These are phyloP conservation scores for Emericellopsis cladophorae DNA, from an alignment of 2,329 filamentous ascomycete genomes.

Conservation along the genomic window DNA sequence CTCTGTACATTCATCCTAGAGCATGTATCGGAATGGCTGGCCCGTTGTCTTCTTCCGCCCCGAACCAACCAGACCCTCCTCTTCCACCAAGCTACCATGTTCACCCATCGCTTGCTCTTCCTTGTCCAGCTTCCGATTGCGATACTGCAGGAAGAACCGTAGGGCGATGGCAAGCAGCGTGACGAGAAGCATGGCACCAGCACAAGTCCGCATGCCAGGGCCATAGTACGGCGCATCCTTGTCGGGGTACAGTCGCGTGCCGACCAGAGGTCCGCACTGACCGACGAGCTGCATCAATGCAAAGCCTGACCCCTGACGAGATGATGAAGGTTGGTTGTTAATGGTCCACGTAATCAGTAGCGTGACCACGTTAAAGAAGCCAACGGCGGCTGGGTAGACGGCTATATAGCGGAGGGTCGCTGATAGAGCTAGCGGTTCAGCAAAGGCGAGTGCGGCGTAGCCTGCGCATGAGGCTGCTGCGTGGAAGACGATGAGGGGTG, in stretches of 20 bases:
- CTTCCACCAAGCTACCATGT: conserved; percentile 17
- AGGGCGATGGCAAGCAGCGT: conserved; percentile 40
- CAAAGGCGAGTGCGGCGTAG: conserved; percentile 47
- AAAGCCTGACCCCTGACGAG: conserved; percentile 62
- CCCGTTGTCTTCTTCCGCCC: conserved; percentile 8
- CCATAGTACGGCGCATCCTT: conserved; percentile 48
- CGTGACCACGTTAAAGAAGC: conserved; percentile 76
- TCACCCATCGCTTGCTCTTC: conserved; percentile 13
- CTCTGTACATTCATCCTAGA: neutral
- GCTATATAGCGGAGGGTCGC: conserved; percentile 53
- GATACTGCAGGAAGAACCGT: conserved; percentile 35
- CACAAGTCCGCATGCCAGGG: conserved; percentile 49
- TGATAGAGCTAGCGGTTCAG: conserved; percentile 29
- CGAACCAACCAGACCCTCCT: conserved; percentile 24
- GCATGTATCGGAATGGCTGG: conserved; percentile 31
- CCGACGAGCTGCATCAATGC: conserved; percentile 72
- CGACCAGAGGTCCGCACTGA: conserved; percentile 65
- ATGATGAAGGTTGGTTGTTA: conserved; percentile 66
- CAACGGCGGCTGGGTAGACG: conserved; percentile 65
- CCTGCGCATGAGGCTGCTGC: conserved; percentile 53
- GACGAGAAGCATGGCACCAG: conserved; percentile 48
- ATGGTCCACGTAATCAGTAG: conserved; percentile 80
- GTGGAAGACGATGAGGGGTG: conserved; percentile 54
- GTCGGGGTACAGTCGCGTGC: conserved; percentile 51
- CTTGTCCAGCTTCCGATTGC: conserved; percentile 33